Evolutionary conservation across 441 rosid species (phyloP), one percentile per base, ranked within the genome.

Genomic region (Adansonia madagascariensis): DNA sequence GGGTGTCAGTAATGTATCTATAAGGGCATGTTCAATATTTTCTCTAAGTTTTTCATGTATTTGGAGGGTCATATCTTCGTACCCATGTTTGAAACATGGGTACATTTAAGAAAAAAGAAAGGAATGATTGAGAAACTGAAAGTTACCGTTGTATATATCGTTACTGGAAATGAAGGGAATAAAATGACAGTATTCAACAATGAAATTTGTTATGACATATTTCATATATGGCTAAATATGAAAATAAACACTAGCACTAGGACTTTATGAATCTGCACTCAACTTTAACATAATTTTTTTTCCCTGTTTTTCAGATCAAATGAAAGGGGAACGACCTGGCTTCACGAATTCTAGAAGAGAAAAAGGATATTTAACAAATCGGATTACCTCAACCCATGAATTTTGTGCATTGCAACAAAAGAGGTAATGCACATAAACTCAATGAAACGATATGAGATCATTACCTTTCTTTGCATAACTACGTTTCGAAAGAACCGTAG

Each of bases 391-490:
- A 31, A 27, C 9, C 67, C 18, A 62, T 31, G 3, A 14, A 12
- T 31, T 31, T 62, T 62, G 4, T 31, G 44, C 17, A 0, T 4
- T 15, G 15, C 4, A 53, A 66, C 27, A 65, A 22, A 73, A 31
- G 35, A 18, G 76, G 56, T 59, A 50, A 22, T 60, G 56, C 73
- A 56, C 20, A 10, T 65, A 68, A 67, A 71, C 56, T 52, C 20
- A 66, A 71, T 6, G 65, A 74, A 24, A 62, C 57, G 9, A 20
- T 67, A 62, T 18, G 46, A 66, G 55, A 66, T 74, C 17, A 52
- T 53, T 67, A 91, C 99, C 98, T 90, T 92, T 92, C 86, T 89
- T 91, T 60, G 97, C 98, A 83, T 91, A 95, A 84, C 98, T 92
- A 80, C 95, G 97, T 81, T 88, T 92, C 11, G 97, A 95, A 64